Percentiles rank a stretch among this genome's conserved stretches.
These are phyloP conservation scores for Cytospora mali DNA, from an alignment of 2,329 filamentous ascomycete species.

Conservation along the genomic window DNA sequence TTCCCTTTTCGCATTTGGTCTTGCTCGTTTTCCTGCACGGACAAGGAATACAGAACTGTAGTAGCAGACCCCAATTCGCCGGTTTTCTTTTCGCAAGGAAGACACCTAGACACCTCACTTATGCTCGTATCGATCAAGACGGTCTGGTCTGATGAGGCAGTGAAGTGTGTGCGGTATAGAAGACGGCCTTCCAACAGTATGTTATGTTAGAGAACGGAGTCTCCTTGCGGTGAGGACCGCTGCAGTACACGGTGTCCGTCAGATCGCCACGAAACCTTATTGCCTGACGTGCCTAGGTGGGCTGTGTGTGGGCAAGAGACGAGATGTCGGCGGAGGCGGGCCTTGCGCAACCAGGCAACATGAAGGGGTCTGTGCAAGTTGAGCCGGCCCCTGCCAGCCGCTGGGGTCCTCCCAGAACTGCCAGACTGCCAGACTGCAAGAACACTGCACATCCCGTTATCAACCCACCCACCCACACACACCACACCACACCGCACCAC, in stretches of 20 bases:
- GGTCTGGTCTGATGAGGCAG: too few relatives aligned
- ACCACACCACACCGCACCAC: background rate
- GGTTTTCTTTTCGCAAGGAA: background rate
- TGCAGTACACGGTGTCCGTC: background rate
- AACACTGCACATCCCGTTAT: too few relatives aligned
- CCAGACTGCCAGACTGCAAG: too few relatives aligned
- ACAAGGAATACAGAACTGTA: background rate
- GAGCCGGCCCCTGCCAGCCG: background rate
- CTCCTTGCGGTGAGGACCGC: background rate
- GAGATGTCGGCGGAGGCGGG: background rate
- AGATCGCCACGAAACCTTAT: background rate
- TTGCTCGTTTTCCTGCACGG: background rate
- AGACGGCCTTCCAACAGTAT: too few relatives aligned
- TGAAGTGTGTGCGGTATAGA: too few relatives aligned
- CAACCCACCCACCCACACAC: background rate
- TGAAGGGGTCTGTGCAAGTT: background rate
- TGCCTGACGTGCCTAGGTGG: constrained; percentile 1
- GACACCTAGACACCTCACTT: too few relatives aligned
- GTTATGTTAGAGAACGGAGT: background rate
- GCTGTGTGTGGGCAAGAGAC: background rate
- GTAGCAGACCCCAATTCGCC: background rate
- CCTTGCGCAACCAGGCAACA: background rate
- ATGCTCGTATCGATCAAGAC: background rate
- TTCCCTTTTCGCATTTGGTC: background rate
- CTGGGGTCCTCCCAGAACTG: background rate